Percentiles rank a stretch among this genome's conserved stretches.
phyloP scores from a whole-genome alignment of 768 basidiomycete genomes.

The Xerocomus potaroensis region DNA sequence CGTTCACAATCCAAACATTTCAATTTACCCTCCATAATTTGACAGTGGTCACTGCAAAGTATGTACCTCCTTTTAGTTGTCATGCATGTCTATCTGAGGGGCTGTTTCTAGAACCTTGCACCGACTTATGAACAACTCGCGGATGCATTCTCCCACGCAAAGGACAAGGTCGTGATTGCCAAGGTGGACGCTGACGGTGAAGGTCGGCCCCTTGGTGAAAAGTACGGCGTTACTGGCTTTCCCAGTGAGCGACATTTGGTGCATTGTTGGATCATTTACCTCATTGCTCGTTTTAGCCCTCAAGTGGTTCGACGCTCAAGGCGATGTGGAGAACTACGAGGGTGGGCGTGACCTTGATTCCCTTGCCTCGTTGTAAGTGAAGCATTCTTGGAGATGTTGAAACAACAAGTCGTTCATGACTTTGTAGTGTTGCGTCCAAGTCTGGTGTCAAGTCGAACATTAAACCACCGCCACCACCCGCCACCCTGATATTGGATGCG shows the following conservation, averaged over 20 bases:
- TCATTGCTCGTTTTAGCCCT: conserved; percentile 50
- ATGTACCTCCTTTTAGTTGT: conserved; percentile 11
- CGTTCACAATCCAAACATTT: background rate
- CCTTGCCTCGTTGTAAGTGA: conserved; percentile 66
- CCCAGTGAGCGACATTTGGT: conserved; percentile 59
- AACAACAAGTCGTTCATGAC: conserved; percentile 1
- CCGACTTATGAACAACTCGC: conserved; percentile 86
- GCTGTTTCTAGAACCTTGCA: conserved; percentile 64
- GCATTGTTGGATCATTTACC: background rate
- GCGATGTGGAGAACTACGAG: conserved; percentile 64
- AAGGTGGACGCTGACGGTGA: conserved; percentile 92
- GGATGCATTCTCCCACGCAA: conserved; percentile 74
- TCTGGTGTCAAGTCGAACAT: conserved; percentile 84
- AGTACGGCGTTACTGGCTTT: conserved; percentile 79
- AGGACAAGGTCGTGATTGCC: conserved; percentile 82
- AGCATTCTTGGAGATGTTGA: background rate
- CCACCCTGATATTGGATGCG: conserved; percentile 60
- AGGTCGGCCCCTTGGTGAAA: conserved; percentile 70
- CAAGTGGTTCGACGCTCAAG: conserved; percentile 83
- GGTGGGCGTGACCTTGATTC: conserved; percentile 79
- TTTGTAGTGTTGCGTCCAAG: conserved; percentile 62
- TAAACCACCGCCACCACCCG: conserved; percentile 77
- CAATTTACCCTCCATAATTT: conserved; percentile 1
- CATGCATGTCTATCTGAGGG: background rate
- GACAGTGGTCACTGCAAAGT: conserved; percentile 85